Conservation (phyloP, 495 filamentous ascomycete genomes). For the Staphylotrichum longicolle region DNA sequence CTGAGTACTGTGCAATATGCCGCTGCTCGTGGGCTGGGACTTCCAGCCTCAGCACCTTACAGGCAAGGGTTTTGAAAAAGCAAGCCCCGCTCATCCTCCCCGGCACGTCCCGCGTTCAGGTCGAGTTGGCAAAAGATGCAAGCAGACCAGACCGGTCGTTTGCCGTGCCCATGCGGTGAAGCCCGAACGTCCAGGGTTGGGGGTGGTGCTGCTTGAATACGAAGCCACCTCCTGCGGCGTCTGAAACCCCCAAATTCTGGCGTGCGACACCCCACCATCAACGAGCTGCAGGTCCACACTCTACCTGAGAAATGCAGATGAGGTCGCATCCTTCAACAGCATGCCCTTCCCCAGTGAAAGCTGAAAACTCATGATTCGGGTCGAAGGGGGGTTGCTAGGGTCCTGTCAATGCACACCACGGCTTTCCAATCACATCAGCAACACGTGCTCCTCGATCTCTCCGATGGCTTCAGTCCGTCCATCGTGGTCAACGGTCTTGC, state of each 20-base stretch:
- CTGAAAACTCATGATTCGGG: conserved; percentile 11
- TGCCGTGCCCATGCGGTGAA: conserved; percentile 19
- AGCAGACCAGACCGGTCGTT: conserved; percentile 6
- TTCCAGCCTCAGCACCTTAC: too few relatives aligned
- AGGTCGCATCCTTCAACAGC: conserved; percentile 16
- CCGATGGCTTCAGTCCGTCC: conserved; percentile 12
- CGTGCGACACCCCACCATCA: conserved; percentile 23
- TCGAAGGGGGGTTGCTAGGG: not conserved
- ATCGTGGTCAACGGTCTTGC: conserved; percentile 21
- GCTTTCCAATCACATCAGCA: conserved; percentile 19
- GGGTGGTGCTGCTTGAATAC: conserved; percentile 14
- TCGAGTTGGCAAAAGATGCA: not conserved
- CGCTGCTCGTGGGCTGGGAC: too few relatives aligned
- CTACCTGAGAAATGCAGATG: conserved; percentile 27
- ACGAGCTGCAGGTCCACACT: conserved; percentile 22
- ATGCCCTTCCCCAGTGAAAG: conserved; percentile 9
- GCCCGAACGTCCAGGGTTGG: conserved; percentile 6
- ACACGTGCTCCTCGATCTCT: conserved; percentile 14
- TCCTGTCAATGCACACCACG: conserved; percentile 24
- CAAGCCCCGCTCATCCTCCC: conserved; percentile 1
- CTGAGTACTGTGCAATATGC: too few relatives aligned
- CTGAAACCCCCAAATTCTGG: conserved; percentile 26
- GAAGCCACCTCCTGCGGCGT: not conserved
- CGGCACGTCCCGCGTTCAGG: conserved; percentile 1
- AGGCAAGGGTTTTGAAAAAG: too few relatives aligned